Base-by-base conservation (phyloP, 257 asterid genomes). In the Solanum commersonii region DNA sequence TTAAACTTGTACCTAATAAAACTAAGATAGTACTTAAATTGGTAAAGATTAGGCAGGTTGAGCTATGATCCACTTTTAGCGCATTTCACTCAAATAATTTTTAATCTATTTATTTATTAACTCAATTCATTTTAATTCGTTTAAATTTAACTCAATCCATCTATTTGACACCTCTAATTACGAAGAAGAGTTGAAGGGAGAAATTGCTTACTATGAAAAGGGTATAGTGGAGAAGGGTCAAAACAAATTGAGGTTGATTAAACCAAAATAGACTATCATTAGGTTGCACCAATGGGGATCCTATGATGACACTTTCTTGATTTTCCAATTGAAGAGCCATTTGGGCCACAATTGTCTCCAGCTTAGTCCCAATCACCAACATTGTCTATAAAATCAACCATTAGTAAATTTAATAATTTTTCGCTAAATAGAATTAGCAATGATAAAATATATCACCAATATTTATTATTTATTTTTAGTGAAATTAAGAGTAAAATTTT, bases 261-360 rank as follows among this genome's bases (percentile, higher is more conserved):
- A 96, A 95, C 98, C 99, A 95, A 90, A 95, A 95, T 85, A 90
- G 93, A 68, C 81, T 85, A 88, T 93, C 91, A 90, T 93, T 78
- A 56, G 95, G 98, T 71, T 93, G 93, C 31, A 96, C 98, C 89
- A 93, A 59, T 12, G 96, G 98, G 52, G 94, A 33, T 88, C 98
- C 98, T 90, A 63, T 93, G n/a, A 94, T 89, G 16, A 96, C 93
- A 2, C 78, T 89, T 88, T 72, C 86, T 87, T 87, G 86, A 65
- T 86, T 87, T 88, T 92, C 90, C 23, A 94, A 65, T 84, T 91
- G 90, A 91, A 91, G 78, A 3, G 96, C 98, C 99, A 96, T 93
- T 88, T 90, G 91, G 18, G 97, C 96, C 29, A 96, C 95, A 20
- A 95, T 85, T 11, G 91, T 91, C 92, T 94, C 95, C 85, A 95